Conservation (phyloP, 2,329 filamentous ascomycete genomes). For the Stachybotrys chartarum region DNA sequence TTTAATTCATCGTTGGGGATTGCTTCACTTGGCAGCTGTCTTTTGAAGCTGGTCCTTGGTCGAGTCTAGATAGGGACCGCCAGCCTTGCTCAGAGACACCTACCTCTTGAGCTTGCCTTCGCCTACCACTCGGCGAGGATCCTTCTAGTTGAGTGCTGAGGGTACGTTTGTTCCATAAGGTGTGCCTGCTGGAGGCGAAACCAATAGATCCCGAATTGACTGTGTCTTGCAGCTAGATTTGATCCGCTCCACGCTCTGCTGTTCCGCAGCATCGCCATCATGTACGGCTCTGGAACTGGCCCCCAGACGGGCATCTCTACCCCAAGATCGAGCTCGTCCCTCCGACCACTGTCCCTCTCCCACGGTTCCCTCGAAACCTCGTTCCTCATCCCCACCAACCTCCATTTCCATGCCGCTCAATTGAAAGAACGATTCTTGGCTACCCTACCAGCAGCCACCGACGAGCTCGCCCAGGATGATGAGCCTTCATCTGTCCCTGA, state of each 20-base stretch:
- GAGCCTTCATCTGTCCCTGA: slow-evolving; percentile 95
- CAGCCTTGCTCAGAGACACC: background rate
- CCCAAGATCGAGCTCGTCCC: slow-evolving; percentile 85
- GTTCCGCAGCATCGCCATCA: slow-evolving; percentile 34
- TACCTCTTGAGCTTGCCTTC: background rate
- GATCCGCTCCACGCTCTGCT: slow-evolving; percentile 28
- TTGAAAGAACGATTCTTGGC: slow-evolving; percentile 85
- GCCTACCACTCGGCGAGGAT: background rate
- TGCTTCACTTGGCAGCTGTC: background rate
- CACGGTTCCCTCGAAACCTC: slow-evolving; percentile 96
- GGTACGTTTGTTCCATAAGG: background rate
- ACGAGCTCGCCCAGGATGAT: slow-evolving; percentile 95
- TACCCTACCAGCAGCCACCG: slow-evolving; percentile 82
- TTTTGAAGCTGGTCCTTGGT: no score
- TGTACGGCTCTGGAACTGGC: slow-evolving; percentile 81
- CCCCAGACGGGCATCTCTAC: slow-evolving; percentile 96
- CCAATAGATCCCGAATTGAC: no score
- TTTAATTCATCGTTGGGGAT: slow-evolving; percentile 3
- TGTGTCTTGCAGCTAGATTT: slow-evolving; percentile 19
- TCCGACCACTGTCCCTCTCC: slow-evolving; percentile 81
- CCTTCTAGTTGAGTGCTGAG: background rate
- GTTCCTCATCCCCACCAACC: slow-evolving; percentile 87
- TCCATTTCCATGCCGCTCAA: slow-evolving; percentile 94
- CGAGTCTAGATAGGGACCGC: no score
- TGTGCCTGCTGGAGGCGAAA: background rate